Evolutionary conservation across 495 filamentous ascomycete genomes (phyloP).

Genomic region (Lentithecium fluviatile): DNA sequence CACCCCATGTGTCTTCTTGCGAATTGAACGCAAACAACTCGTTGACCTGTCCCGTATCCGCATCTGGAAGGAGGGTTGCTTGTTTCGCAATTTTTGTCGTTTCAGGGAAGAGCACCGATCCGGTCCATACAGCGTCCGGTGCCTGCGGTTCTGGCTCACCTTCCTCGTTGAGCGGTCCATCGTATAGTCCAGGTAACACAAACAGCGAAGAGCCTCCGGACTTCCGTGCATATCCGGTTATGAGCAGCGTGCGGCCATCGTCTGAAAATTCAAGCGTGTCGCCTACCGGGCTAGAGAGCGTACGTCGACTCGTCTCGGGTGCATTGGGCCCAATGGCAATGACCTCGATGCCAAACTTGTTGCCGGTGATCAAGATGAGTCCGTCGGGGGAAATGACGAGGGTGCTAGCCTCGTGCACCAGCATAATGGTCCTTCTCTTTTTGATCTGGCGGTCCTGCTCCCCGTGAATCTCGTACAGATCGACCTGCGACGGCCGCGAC

Average conservation of each 20-base stretch:
- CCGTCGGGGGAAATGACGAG: conserved; percentile 80
- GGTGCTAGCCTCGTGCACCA: conserved; percentile 48
- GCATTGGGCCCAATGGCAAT: conserved; percentile 66
- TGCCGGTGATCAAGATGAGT: conserved; percentile 79
- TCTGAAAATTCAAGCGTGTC: conserved; percentile 78
- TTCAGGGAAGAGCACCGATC: conserved; percentile 32
- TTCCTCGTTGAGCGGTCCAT: conserved; percentile 36
- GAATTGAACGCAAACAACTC: conserved; percentile 37
- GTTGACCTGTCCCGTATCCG: conserved; percentile 28
- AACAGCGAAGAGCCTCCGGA: conserved; percentile 25
- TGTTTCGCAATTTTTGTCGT: conserved; percentile 27
- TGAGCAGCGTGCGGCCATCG: conserved; percentile 81
- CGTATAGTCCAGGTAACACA: conserved; percentile 26
- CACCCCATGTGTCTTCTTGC: conserved; percentile 34
- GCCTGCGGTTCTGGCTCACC: conserved; percentile 26
- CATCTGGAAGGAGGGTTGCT: conserved; percentile 33
- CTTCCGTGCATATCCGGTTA: conserved; percentile 61
- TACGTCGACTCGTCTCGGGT: conserved; percentile 65
- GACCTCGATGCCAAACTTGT: conserved; percentile 82
- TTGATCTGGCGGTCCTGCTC: conserved; percentile 39
- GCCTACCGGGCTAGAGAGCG: conserved; percentile 77
- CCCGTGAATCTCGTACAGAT: conserved; percentile 69
- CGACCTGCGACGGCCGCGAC: conserved; percentile 75
- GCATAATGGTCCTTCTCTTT: conserved; percentile 71
- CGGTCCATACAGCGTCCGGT: conserved; percentile 33